These are phyloP conservation scores for Rhizophagus prolifer DNA, from an alignment of 192 early-diverging fungal genomes.

Conservation along the genomic window DNA sequence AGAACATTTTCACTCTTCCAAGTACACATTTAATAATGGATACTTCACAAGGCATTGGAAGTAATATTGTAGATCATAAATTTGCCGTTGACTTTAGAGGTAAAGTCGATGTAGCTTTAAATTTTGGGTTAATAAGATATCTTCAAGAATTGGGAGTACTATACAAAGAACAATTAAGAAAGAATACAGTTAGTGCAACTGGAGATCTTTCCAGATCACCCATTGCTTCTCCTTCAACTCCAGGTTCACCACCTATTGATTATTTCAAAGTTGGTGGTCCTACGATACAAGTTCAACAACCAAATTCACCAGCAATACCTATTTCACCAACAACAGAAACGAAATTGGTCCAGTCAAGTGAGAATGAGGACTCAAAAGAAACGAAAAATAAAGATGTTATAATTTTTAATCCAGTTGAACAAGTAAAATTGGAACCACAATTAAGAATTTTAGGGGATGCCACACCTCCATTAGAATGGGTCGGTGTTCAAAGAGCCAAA, in stretches of 20 bases:
- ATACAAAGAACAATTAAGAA: conserved; percentile 40
- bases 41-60: conserved; percentile 28
- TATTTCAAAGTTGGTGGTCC: background rate
- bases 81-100: conserved; percentile 44
- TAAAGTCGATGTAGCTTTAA: conserved; percentile 46
- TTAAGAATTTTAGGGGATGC: conserved; percentile 51
- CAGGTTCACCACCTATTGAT: background rate
- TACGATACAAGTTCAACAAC: background rate
- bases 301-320: background rate
- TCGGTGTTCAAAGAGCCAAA: conserved; percentile 45
- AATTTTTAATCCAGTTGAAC: conserved; percentile 30
- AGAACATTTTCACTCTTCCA: conserved; percentile 45
- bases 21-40: conserved; percentile 42
- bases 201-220: conserved; percentile 1
- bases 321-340: background rate
- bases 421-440: conserved; percentile 47
- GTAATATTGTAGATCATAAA: conserved; percentile 34
- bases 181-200: conserved; percentile 22
- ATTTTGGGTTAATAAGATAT: conserved; percentile 47
- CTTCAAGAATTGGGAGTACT: conserved; percentile 42
- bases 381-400: background rate
- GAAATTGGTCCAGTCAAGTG: background rate
- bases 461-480: conserved; percentile 55
- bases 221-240: background rate
- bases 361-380: conserved; percentile 5